Evolutionary conservation across 148 eudicot species (phyloP), one percentile per base, ranked within the genome.

Genomic region (Arbutus unedo): DNA sequence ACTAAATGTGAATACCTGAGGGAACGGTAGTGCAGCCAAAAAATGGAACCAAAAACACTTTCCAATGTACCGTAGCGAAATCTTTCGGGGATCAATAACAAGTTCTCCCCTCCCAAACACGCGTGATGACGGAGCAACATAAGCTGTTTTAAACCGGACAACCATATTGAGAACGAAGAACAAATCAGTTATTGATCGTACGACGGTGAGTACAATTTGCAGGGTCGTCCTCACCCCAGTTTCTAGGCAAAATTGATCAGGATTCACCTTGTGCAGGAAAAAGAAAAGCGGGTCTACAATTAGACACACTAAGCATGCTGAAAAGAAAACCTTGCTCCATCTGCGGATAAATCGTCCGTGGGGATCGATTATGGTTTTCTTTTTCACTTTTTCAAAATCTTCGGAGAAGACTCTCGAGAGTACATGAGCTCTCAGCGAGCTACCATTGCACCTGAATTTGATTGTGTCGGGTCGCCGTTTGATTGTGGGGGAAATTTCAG

Each of bases 51-150:
- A 88, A 57, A 92, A 90, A 3, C 84, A 87, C 18, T 77, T 90
- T 45, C 73, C 77, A 2, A 91, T 16, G 67, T 93, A 93, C 38
- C 93, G 84, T 19, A 25, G 19, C 31, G 91, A 89, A 23, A 93
- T 91, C 85, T 87, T 90, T 5, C 81, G 73, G 10, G 90, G 82
- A 50, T 92, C 93, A 3, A 93, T 83, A 64, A 93, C 89, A 19
- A 93, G 91, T 82, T 93, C 95, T 25, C 97, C 97, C 59, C 97
- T 83, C 48, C 95, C 97, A 81, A 91, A 91, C 8, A 92, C 86
- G 25, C 93, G 90, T 15, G 95, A 93, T 2, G 95, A 93, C 2
- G 95, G 95, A 0, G 93, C 93, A 16, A 92, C 86, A 72, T 88
- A 93, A 15, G 97, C 97, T 23, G 95, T 92, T 10, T 89, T 85